A percentile compares a stretch with the other conserved stretches of the same genome.
phyloP scores from a whole-genome alignment of 2,329 filamentous ascomycete species.

The Boeremia lycopersici region DNA sequence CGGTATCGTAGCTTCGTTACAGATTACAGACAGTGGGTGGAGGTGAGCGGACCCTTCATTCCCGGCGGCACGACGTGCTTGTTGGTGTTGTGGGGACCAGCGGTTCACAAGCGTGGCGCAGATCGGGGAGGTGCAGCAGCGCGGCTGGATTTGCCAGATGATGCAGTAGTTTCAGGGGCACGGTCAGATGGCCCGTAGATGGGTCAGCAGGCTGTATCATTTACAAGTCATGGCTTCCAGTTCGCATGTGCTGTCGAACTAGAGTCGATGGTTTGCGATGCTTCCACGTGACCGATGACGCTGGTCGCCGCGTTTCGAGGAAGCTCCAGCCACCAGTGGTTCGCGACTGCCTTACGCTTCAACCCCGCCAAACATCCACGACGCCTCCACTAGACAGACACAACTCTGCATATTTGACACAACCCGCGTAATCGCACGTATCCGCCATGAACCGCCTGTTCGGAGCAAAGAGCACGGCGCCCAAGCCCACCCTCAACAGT shows the following conservation, averaged over 20 bases:
- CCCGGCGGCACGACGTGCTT: slow-evolving; percentile 11
- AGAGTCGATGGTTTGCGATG: neutral
- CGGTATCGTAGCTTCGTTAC: slow-evolving; percentile 5
- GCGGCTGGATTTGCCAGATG: slow-evolving; percentile 7
- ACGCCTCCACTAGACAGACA: neutral
- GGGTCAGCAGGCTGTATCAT: slow-evolving; percentile 1
- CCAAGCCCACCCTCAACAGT: slow-evolving; percentile 84
- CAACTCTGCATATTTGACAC: neutral
- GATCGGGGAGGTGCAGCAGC: slow-evolving; percentile 15
- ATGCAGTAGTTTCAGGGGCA: slow-evolving; percentile 13
- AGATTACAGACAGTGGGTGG: slow-evolving; percentile 15
- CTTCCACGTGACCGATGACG: slow-evolving; percentile 17
- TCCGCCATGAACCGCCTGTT: slow-evolving; percentile 91
- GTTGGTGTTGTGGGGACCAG: slow-evolving; percentile 11
- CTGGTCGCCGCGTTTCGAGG: slow-evolving; percentile 4
- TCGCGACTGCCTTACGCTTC: slow-evolving; percentile 16
- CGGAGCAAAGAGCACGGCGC: slow-evolving; percentile 81
- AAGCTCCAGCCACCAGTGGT: slow-evolving; percentile 17
- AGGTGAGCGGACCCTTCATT: slow-evolving; percentile 17
- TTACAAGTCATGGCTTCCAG: neutral
- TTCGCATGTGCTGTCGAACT: neutral
- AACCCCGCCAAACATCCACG: slow-evolving; percentile 13
- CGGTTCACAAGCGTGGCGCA: slow-evolving; percentile 19
- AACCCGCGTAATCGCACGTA: neutral
- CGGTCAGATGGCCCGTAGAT: slow-evolving; percentile 6